Evolutionary conservation across 768 basidiomycete genomes (phyloP).

Genomic region (Russula emetica): DNA sequence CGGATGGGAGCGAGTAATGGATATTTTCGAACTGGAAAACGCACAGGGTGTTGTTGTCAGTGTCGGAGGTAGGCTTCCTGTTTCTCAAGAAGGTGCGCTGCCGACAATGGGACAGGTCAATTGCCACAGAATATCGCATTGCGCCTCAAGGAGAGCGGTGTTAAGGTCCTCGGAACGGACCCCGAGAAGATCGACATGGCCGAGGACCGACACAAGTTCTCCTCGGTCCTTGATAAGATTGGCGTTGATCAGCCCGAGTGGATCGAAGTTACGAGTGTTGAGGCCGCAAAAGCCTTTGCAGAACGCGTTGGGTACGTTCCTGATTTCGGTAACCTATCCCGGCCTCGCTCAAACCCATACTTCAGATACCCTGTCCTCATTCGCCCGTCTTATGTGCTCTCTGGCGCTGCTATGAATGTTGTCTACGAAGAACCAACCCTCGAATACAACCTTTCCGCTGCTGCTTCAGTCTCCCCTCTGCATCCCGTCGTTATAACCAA

Average conservation of each 20-base stretch:
- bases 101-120: constrained; percentile 56
- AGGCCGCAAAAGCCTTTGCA: constrained; percentile 90
- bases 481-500: constrained; percentile 99
- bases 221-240: constrained; percentile 88
- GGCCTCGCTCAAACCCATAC: constrained; percentile 12
- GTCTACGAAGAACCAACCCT: constrained; percentile 87
- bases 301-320: constrained; percentile 66
- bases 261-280: constrained; percentile 84
- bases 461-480: constrained; percentile 91
- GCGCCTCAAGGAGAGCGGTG: constrained; percentile 82
- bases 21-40: constrained; percentile 95
- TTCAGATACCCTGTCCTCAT: constrained; percentile 92
- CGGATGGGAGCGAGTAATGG: constrained; percentile 98
- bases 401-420: constrained; percentile 99
- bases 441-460: constrained; percentile 93
- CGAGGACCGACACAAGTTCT: constrained; percentile 99
- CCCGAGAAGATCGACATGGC: constrained; percentile 94
- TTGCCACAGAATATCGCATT: constrained; percentile 98
- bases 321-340: background rate
- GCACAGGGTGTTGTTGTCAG: constrained; percentile 93
- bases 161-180: constrained; percentile 94
- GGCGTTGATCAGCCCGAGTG: constrained; percentile 97
- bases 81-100: background rate
- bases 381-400: constrained; percentile 96
- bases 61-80: constrained; percentile 74